Evolutionary conservation across 306 rosid genomes (phyloP).

Genomic region (Alnus rubra): DNA sequence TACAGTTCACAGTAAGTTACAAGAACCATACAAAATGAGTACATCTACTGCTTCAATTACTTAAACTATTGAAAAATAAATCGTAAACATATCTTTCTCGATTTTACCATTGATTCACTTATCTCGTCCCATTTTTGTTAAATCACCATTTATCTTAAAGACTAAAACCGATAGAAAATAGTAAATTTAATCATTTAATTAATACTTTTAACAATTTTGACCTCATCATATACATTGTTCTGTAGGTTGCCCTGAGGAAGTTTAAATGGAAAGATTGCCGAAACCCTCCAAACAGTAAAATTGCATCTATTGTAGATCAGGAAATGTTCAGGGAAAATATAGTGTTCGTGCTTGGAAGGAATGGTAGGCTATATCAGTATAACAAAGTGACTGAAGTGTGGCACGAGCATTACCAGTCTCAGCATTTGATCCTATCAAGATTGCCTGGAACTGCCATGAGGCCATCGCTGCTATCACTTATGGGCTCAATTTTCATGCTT

Average conservation of each 20-base stretch:
- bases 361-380: slow-evolving; percentile 84
- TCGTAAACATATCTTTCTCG: too few species aligned
- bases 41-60: background rate
- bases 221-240: slow-evolving; percentile 12
- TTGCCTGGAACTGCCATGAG: slow-evolving; percentile 75
- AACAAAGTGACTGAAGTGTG: slow-evolving; percentile 84
- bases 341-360: slow-evolving; percentile 74
- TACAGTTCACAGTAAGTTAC: slow-evolving; percentile 72
- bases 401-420: slow-evolving; percentile 94
- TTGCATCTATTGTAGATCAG: slow-evolving; percentile 73
- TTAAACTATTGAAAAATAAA: too few species aligned
- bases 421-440: slow-evolving; percentile 73
- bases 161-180: too few species aligned
- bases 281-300: slow-evolving; percentile 60
- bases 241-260: slow-evolving; percentile 81
- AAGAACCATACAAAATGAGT: background rate
- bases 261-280: slow-evolving; percentile 87
- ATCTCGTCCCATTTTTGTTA: background rate
- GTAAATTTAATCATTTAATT: too few species aligned
- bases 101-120: background rate
- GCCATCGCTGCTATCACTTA: slow-evolving; percentile 50
- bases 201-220: too few species aligned
- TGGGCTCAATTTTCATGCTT: slow-evolving; percentile 86
- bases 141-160: too few species aligned
- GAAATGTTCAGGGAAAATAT: slow-evolving; percentile 78